These are phyloP conservation scores for Ploettnerulaceae sp. DNA, from an alignment of 2,329 filamentous ascomycete genomes.

Conservation along the genomic window DNA sequence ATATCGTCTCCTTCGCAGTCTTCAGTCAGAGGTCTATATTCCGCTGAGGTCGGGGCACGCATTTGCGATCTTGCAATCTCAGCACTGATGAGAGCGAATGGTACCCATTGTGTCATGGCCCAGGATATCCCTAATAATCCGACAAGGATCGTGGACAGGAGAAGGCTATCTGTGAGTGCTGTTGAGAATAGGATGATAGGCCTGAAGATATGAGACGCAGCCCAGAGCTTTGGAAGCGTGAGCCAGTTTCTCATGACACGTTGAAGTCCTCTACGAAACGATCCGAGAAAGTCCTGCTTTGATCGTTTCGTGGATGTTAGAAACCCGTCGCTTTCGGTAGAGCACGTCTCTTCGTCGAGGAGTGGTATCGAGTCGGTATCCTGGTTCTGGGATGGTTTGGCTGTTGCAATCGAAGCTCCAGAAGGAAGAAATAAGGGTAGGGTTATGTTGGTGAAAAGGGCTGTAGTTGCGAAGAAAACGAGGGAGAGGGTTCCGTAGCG, in stretches of 20 bases:
- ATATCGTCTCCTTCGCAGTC: not conserved
- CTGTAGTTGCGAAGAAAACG: not conserved
- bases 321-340: not conserved
- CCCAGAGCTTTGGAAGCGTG: conserved; percentile 2
- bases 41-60: not conserved
- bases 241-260: not conserved
- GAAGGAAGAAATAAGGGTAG: not conserved
- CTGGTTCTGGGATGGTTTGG: not conserved
- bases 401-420: not conserved
- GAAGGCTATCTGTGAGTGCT: conserved; percentile 13
- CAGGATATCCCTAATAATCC: conserved; percentile 28
- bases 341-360: not conserved
- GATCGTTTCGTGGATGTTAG: not conserved
- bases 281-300: no score
- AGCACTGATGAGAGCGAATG: conserved; percentile 30
- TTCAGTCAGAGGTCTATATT: not conserved
- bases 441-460: not conserved
- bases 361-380: not conserved
- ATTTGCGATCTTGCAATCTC: conserved; percentile 18
- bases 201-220: conserved; percentile 11
- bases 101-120: conserved; percentile 33
- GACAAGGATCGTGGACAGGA: conserved; percentile 12
- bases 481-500: not conserved
- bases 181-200: conserved; percentile 16
- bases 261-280: no score